Evolutionary conservation across 208 protist species (phyloP).

Genomic region (Trypanosoma brucei): DNA sequence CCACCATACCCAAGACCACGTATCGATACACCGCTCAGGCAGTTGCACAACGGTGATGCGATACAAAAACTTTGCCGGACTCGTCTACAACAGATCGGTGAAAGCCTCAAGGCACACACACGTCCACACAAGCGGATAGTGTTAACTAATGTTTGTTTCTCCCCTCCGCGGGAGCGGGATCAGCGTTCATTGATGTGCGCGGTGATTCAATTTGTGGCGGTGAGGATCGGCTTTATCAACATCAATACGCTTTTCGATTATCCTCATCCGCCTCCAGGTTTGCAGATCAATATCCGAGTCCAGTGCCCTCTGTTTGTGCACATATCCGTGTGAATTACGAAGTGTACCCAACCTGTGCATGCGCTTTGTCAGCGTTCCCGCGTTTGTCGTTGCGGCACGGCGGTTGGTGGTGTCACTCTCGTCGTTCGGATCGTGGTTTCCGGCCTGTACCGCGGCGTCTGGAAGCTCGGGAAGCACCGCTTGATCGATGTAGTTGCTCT

Average conservation of each 20-base stretch:
- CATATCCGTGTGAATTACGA: constrained; percentile 71
- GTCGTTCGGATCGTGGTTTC: background rate
- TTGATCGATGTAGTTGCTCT: constrained; percentile 63
- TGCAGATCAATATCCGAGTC: constrained; percentile 12
- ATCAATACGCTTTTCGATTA: constrained; percentile 36
- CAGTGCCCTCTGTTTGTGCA: constrained; percentile 27
- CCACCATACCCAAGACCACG: no score
- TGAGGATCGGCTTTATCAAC: constrained; percentile 78
- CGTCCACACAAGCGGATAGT: no score
- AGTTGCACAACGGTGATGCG: no score
- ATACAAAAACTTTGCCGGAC: no score
- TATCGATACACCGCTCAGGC: no score
- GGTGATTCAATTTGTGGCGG: constrained; percentile 52
- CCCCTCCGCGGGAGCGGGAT: background rate
- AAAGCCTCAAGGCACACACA: no score
- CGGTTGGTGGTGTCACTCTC: constrained; percentile 6
- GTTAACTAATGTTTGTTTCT: background rate
- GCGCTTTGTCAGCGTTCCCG: constrained; percentile 41
- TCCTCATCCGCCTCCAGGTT: constrained; percentile 34
- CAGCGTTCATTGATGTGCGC: background rate
- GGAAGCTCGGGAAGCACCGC: constrained; percentile 67
- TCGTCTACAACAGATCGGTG: no score
- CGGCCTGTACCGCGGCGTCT: constrained; percentile 17
- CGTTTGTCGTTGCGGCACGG: constrained; percentile 47
- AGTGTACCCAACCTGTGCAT: constrained; percentile 26